These are phyloP conservation scores for Graphilbum fragrans DNA, from an alignment of 2,329 filamentous ascomycete species.

Conservation along the genomic window DNA sequence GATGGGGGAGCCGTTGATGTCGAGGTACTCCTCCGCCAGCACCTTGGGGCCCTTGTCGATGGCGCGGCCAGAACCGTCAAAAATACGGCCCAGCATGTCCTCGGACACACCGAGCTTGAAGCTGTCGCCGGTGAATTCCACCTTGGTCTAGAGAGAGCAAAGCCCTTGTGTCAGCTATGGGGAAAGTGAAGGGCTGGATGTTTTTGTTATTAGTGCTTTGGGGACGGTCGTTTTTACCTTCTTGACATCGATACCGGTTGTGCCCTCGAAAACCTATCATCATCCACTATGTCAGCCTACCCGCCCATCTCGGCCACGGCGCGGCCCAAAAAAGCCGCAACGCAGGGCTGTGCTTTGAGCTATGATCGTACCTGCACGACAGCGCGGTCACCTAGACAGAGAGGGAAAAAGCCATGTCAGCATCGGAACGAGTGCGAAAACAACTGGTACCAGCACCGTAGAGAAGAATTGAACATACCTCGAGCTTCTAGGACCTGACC, in stretches of 20 bases:
- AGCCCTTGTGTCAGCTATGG: too few species aligned
- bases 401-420: neutral
- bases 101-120: conserved; percentile 98
- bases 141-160: conserved; percentile 81
- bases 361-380: conserved; percentile 84
- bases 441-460: neutral
- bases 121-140: conserved; percentile 94
- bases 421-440: neutral
- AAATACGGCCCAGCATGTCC: conserved; percentile 98
- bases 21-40: conserved; percentile 91
- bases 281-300: neutral
- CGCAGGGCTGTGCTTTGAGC: neutral
- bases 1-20: conserved; percentile 98
- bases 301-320: too few species aligned
- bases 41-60: conserved; percentile 99
- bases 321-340: too few species aligned
- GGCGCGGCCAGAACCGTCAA: conserved; percentile 92
- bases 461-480: conserved; percentile 42
- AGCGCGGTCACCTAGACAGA: conserved; percentile 66
- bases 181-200: too few species aligned
- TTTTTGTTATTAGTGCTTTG: too few species aligned
- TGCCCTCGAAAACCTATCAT: conserved; percentile 86
- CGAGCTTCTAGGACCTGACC: conserved; percentile 95
- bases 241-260: conserved; percentile 95
- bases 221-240: too few species aligned